Conservation (phyloP, 352 stramenopile species). For the Pythium graminicola region DNA sequence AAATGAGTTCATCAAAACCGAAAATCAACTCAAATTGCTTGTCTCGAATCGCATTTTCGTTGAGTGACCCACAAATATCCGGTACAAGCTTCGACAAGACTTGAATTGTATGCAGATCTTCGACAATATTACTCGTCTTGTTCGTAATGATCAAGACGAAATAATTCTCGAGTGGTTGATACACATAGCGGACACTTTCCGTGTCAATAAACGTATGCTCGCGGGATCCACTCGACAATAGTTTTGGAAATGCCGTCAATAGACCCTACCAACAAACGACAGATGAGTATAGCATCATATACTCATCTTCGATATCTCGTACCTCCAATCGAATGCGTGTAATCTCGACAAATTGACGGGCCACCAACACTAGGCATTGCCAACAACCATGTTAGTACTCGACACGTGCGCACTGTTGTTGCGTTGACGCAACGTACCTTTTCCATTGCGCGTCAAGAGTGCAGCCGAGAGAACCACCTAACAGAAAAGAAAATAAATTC, state of each 20-base stretch:
- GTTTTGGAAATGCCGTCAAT: constrained; percentile 98
- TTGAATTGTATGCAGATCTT: constrained; percentile 98
- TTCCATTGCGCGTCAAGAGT: constrained; percentile 92
- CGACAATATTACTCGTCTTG: constrained; percentile 99
- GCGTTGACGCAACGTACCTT: too few relatives aligned
- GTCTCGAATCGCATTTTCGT: constrained; percentile 92
- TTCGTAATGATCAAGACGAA: constrained; percentile 99
- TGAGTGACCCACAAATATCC: constrained; percentile 91
- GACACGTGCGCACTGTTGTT: background rate
- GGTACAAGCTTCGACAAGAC: constrained; percentile 96
- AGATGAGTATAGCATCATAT: background rate
- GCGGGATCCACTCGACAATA: constrained; percentile 89
- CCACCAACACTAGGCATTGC: constrained; percentile 86
- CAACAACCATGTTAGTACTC: background rate
- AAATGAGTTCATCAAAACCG: constrained; percentile 98
- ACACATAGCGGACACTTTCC: constrained; percentile 97
- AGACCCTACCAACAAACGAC: constrained; percentile 58
- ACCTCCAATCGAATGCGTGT: constrained; percentile 96
- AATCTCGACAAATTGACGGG: constrained; percentile 99
- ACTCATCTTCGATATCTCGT: too few relatives aligned
- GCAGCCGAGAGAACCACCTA: constrained; percentile 95
- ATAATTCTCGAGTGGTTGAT: constrained; percentile 97
- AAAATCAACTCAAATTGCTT: constrained; percentile 99
- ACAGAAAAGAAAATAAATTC: background rate
- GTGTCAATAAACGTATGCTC: constrained; percentile 99